Percentiles rank a stretch among this genome's conserved stretches.
These are phyloP conservation scores for Hymenoscyphus scutula DNA, from an alignment of 2,329 filamentous ascomycete genomes.

Conservation along the genomic window DNA sequence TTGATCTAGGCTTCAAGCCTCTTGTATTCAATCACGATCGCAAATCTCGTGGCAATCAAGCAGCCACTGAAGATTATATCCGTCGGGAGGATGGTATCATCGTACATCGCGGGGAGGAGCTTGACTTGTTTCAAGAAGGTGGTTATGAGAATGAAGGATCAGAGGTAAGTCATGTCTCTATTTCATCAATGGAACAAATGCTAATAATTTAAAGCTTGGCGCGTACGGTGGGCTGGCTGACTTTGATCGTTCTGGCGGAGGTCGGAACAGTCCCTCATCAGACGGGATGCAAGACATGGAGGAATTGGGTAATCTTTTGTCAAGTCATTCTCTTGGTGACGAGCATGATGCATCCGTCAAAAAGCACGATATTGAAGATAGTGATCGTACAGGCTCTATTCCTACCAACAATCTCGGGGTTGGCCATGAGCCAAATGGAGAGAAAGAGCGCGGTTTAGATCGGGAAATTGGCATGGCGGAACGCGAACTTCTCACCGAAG, in stretches of 20 bases:
- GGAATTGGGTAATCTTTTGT: neutral
- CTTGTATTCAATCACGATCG: constrained; percentile 18
- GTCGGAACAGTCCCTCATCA: neutral
- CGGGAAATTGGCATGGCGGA: neutral
- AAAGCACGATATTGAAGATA: neutral
- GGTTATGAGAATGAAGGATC: neutral
- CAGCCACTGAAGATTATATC: constrained; percentile 26
- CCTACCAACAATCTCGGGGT: neutral
- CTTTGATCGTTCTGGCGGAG: neutral
- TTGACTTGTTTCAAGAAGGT: constrained; percentile 31
- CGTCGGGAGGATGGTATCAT: constrained; percentile 31
- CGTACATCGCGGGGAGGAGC: constrained; percentile 35
- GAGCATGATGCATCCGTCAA: neutral
- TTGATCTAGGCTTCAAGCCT: constrained; percentile 21
- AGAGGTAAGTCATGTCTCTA: neutral
- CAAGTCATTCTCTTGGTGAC: neutral
- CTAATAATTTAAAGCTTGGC: neutral
- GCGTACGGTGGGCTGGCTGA: neutral
- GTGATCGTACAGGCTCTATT: neutral
- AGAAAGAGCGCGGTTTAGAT: neutral
- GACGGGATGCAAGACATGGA: neutral
- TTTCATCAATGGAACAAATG: neutral
- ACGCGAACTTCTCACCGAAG: neutral
- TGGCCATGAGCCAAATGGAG: neutral
- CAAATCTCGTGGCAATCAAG: constrained; percentile 1